Evolutionary conservation across 139 green algal species (phyloP).

Genomic region (Eudorina sp.): DNA sequence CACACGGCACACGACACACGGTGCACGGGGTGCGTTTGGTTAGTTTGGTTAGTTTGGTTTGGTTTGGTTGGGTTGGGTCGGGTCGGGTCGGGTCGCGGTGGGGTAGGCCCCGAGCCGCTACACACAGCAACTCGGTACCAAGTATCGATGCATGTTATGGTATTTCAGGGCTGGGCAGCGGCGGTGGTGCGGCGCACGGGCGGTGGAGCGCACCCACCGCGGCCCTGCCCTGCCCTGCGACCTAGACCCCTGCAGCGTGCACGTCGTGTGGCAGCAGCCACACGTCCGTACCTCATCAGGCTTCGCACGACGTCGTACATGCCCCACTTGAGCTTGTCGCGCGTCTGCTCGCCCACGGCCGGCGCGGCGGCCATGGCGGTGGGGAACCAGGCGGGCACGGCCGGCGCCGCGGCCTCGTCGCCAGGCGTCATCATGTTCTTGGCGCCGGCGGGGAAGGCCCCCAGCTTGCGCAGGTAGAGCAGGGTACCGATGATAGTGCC

Average conservation of each 20-base stretch:
- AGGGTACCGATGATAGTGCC: slow-evolving; percentile 95
- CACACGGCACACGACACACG: too few species aligned
- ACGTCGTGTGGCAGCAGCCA: neutral
- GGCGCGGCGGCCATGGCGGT: neutral
- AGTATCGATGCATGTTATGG: too few species aligned
- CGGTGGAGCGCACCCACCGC: too few species aligned
- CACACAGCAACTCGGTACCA: neutral
- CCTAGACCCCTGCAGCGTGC: too few species aligned
- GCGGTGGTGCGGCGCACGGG: too few species aligned
- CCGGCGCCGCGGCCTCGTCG: neutral
- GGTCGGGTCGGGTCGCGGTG: too few species aligned
- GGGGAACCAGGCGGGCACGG: slow-evolving; percentile 49
- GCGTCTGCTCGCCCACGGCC: slow-evolving; percentile 38
- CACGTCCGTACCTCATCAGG: slow-evolving; percentile 40
- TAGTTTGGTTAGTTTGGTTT: too few species aligned
- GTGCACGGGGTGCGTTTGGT: too few species aligned
- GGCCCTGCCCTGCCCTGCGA: too few species aligned
- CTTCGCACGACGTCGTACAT: slow-evolving; percentile 88
- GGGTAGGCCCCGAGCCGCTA: too few species aligned
- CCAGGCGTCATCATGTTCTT: neutral
- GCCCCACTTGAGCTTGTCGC: slow-evolving; percentile 73
- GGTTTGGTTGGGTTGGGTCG: too few species aligned
- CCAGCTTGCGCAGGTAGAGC: slow-evolving; percentile 75
- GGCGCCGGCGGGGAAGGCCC: slow-evolving; percentile 49
- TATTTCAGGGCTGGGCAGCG: too few species aligned